These are phyloP conservation scores for Coniferiporia weirii DNA, from an alignment of 1,284 basidiomycete genomes.

Conservation along the genomic window DNA sequence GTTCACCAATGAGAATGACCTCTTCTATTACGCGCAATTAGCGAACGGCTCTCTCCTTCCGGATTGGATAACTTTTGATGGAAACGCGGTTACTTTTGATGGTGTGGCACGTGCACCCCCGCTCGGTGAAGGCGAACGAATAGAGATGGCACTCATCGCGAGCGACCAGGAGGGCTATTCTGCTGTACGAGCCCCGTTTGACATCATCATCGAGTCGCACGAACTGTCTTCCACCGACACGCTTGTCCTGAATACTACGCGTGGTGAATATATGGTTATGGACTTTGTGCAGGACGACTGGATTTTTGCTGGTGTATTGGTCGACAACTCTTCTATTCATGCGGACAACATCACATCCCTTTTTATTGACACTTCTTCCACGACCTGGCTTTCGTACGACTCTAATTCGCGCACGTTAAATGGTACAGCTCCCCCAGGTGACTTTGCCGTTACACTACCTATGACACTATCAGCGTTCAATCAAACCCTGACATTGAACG, in stretches of 20 bases:
- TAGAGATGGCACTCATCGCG: constrained; percentile 55
- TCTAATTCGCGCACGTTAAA: constrained; percentile 47
- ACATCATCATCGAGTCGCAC: constrained; percentile 54
- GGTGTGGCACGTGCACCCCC: constrained; percentile 56
- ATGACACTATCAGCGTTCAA: constrained; percentile 58
- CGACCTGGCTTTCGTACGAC: constrained; percentile 65
- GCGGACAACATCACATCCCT: constrained; percentile 48
- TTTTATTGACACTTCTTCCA: constrained; percentile 49
- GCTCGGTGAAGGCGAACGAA: constrained; percentile 17
- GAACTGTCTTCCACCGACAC: constrained; percentile 42
- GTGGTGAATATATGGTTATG: constrained; percentile 33
- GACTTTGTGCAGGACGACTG: constrained; percentile 24
- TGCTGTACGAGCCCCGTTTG: constrained; percentile 45
- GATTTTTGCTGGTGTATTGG: constrained; percentile 38
- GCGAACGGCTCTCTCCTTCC: constrained; percentile 69
- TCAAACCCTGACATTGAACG: constrained; percentile 44
- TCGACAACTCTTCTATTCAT: constrained; percentile 55
- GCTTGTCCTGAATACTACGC: constrained; percentile 51
- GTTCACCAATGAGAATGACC: constrained; percentile 35
- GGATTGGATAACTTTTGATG: constrained; percentile 70
- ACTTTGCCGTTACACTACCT: constrained; percentile 40
- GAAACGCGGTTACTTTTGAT: constrained; percentile 66
- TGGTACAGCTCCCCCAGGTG: constrained; percentile 50
- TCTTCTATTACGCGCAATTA: constrained; percentile 68
- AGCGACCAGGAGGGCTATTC: constrained; percentile 66